Evolutionary conservation across 495 filamentous ascomycete species (phyloP), one percentile per base, ranked within the genome.

Genomic region (Aspergillus kassunensis): DNA sequence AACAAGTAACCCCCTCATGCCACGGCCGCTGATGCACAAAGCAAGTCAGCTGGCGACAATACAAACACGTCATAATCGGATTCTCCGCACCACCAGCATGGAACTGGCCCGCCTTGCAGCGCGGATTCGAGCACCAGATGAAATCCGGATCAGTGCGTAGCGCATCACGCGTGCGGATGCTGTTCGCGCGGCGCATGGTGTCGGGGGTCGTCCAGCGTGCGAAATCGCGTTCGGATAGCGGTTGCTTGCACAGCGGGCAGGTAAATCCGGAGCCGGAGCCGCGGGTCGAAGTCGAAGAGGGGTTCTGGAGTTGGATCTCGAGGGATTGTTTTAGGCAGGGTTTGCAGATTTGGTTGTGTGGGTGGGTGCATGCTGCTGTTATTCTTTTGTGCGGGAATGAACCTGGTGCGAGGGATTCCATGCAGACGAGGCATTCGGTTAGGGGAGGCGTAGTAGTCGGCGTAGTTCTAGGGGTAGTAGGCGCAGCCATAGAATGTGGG

Each of bases 81-180:
- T 35, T 30, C 9, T 13, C 36, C 8, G 47, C 34, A 11, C 47
- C 47, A 27, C 24, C 40, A 1, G 35, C 16, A 35, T 51, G 48
- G 29, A 51, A 21, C 37, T 43, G 48, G 6, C 48, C 36, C 5
- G 18, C 37, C 8, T 35, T 23, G 19, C 48, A 51, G 4, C 15
- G 20, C 25, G 25, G 25, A 51, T 51, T 43, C 19, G 48, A 51
- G 27, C 48, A 51, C 48, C 48, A 43, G n/a, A 42, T 42, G 27
- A 51, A 43, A 7, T 43, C 43, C 13, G 37, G 4, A 13, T 51
- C 48, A 13, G 33, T 23, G 1, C 37, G 18, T 6, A 51, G 37
- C 12, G 27, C 27, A 4, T 21, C 34, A 7, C 39, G 24, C 20
- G 37, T 35, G 9, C 15, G 48, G 24, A 51, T 25, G n/a, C 19